Evolutionary conservation across 192 early-diverging fungal species (phyloP).

Genomic region (Spizellomyces punctatus): DNA sequence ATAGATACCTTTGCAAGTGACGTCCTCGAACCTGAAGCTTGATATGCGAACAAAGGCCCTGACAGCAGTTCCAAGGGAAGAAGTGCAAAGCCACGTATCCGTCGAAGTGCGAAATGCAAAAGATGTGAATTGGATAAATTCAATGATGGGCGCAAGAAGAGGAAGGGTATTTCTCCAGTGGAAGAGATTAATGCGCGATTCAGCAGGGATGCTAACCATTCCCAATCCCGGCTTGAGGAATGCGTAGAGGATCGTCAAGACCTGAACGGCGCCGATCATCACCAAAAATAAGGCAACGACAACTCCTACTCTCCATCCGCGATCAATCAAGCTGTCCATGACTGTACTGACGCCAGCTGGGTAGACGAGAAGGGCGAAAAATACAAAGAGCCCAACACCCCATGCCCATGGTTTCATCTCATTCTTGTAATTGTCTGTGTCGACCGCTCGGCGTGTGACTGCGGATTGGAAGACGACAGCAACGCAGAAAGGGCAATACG

Average conservation of each 20-base stretch:
- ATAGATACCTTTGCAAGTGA: background rate
- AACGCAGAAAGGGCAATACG: slow-evolving; percentile 28
- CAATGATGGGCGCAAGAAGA: slow-evolving; percentile 14
- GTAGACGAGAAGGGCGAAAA: slow-evolving; percentile 19
- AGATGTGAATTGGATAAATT: slow-evolving; percentile 22
- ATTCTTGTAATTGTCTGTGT: slow-evolving; percentile 27
- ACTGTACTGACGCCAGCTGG: slow-evolving; percentile 1
- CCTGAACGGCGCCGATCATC: slow-evolving; percentile 4
- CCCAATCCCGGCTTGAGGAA: slow-evolving; percentile 28
- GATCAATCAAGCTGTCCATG: background rate
- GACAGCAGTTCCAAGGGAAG: slow-evolving; percentile 4
- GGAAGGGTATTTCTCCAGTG: slow-evolving; percentile 19
- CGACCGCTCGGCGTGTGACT: slow-evolving; percentile 5
- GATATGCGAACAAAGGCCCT: background rate
- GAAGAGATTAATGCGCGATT: background rate
- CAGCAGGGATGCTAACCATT: slow-evolving; percentile 17
- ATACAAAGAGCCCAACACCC: slow-evolving; percentile 4
- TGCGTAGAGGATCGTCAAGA: slow-evolving; percentile 18
- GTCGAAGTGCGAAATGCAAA: slow-evolving; percentile 17
- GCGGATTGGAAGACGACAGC: slow-evolving; percentile 24
- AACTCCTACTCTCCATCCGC: slow-evolving; percentile 5
- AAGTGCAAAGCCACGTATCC: slow-evolving; percentile 21
- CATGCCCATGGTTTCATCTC: slow-evolving; percentile 25
- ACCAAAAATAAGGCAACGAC: slow-evolving; percentile 4
- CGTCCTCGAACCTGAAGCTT: background rate